Evolutionary conservation across 75 land plant genomes (phyloP).

Genomic region (Picea sitchensis): DNA sequence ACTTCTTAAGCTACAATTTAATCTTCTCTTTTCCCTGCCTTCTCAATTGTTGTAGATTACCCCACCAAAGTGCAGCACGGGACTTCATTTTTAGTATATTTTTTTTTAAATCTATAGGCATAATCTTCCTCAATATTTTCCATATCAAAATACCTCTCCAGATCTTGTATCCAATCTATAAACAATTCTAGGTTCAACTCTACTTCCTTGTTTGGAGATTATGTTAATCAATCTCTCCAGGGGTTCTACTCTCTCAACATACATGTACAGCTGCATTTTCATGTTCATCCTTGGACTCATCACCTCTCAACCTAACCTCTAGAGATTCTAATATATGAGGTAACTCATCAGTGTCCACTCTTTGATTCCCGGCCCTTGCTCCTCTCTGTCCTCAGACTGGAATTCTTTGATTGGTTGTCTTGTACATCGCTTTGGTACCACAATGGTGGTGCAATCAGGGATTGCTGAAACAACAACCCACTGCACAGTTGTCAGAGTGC

Average conservation of each 20-base stretch:
- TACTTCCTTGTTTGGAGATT: too few relatives aligned
- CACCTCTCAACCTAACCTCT: neutral
- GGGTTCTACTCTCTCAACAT: too few relatives aligned
- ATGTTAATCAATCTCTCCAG: too few relatives aligned
- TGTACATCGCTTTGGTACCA: neutral
- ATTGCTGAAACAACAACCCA: neutral
- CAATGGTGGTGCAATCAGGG: neutral
- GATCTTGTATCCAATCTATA: neutral
- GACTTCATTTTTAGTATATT: neutral
- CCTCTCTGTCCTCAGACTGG: neutral
- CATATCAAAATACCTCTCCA: neutral
- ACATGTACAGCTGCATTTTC: too few relatives aligned
- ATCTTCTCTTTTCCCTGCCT: neutral
- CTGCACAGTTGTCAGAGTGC: too few relatives aligned
- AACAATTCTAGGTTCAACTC: neutral
- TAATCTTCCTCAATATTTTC: neutral
- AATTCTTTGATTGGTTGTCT: neutral
- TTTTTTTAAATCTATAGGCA: neutral
- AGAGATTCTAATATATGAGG: neutral
- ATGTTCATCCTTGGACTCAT: too few relatives aligned
- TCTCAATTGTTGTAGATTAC: neutral
- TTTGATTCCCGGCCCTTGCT: neutral
- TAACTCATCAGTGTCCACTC: neutral
- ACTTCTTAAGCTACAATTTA: neutral
- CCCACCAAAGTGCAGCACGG: neutral